A percentile compares a stretch with the other conserved stretches of the same genome.
These are phyloP conservation scores for Cochlearia excelsa DNA, from an alignment of 345 rosid genomes.

Conservation along the genomic window DNA sequence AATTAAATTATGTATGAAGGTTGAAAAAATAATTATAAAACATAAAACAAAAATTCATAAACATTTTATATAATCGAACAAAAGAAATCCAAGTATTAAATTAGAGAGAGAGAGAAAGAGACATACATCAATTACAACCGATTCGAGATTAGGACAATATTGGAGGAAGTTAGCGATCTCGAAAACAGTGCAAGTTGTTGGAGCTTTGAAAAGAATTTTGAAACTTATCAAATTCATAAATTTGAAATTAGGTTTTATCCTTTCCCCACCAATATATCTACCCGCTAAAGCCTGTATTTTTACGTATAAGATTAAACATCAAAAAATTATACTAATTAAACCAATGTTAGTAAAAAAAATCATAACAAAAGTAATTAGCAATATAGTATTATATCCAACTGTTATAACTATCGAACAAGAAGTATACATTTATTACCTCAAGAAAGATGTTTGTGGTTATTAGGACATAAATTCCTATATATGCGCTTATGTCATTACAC, in stretches of 20 bases:
- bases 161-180: constrained; percentile 17
- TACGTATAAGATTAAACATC: neutral
- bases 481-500: neutral
- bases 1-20: no score
- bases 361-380: neutral
- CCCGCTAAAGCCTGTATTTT: neutral
- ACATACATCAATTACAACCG: constrained; percentile 16
- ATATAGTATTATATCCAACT: neutral
- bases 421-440: constrained; percentile 16
- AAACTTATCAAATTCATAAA: constrained; percentile 12
- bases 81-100: no score
- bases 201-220: neutral
- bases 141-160: constrained; percentile 6
- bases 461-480: neutral
- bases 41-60: no score
- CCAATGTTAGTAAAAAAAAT: neutral
- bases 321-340: neutral
- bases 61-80: no score
- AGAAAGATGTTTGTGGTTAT: constrained; percentile 19
- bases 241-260: neutral
- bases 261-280: neutral
- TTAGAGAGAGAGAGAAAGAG: neutral
- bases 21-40: no score
- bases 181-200: constrained; percentile 17
- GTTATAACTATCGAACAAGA: no score